Percentiles rank a stretch among this genome's conserved stretches.
phyloP scores from a whole-genome alignment of 2,329 filamentous ascomycete genomes.

The Ceratocystis lukuohia region DNA sequence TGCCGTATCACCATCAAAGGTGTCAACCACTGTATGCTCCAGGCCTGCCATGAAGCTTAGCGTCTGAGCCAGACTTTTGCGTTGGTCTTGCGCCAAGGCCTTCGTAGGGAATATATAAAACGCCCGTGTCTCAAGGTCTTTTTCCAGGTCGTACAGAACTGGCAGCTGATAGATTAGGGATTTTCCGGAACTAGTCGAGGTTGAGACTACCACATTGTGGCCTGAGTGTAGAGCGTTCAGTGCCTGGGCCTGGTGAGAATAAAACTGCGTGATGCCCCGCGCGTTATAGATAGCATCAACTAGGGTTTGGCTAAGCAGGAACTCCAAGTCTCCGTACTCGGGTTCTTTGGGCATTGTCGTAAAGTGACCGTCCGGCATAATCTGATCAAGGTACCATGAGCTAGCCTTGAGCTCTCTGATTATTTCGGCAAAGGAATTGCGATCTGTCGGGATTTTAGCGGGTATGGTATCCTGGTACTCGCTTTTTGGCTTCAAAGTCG shows the following conservation, averaged over 20 bases:
- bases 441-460: slow-evolving; percentile 61
- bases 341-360: slow-evolving; percentile 78
- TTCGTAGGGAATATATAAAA: slow-evolving; percentile 99
- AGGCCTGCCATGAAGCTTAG: slow-evolving; percentile 67
- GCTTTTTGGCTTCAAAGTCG: neutral
- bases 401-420: slow-evolving; percentile 67
- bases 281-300: slow-evolving; percentile 96
- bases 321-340: slow-evolving; percentile 70
- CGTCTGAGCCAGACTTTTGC: slow-evolving; percentile 73
- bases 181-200: slow-evolving; percentile 92
- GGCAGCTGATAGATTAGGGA: slow-evolving; percentile 96
- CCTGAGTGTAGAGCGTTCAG: slow-evolving; percentile 78
- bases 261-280: slow-evolving; percentile 71
- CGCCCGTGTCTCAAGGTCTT: slow-evolving; percentile 61
- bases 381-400: slow-evolving; percentile 82
- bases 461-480: slow-evolving; percentile 38
- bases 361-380: slow-evolving; percentile 83
- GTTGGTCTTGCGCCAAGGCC: slow-evolving; percentile 87
- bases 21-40: slow-evolving; percentile 68
- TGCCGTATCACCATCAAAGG: slow-evolving; percentile 89
- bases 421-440: slow-evolving; percentile 72
- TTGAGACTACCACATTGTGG: slow-evolving; percentile 79
- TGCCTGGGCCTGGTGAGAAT: slow-evolving; percentile 83
- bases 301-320: slow-evolving; percentile 73
- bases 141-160: slow-evolving; percentile 73